Evolutionary conservation across 2,329 filamentous ascomycete genomes (phyloP).

Genomic region (Botrytis fabae): DNA sequence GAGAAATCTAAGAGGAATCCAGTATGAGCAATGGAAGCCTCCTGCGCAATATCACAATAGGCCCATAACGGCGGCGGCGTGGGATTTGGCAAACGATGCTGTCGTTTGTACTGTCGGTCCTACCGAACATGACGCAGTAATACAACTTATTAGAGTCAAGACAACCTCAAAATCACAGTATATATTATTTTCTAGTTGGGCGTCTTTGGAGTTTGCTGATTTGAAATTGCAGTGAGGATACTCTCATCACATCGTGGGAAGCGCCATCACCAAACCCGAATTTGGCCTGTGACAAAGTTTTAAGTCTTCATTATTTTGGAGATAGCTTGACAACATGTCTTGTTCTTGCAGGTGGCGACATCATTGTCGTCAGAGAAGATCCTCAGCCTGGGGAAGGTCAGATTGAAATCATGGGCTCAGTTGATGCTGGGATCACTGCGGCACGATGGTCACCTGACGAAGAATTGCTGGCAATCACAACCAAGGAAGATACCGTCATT

Average conservation of each 20-base stretch:
- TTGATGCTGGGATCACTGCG: slow-evolving; percentile 86
- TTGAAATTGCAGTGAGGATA: slow-evolving; percentile 41
- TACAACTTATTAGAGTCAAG: slow-evolving; percentile 66
- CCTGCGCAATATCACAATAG: slow-evolving; percentile 50
- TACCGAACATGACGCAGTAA: slow-evolving; percentile 63
- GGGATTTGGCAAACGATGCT: slow-evolving; percentile 78
- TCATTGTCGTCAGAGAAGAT: slow-evolving; percentile 78
- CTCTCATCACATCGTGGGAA: slow-evolving; percentile 78
- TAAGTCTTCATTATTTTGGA: slow-evolving; percentile 81
- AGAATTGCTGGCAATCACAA: slow-evolving; percentile 82
- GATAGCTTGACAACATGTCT: slow-evolving; percentile 78
- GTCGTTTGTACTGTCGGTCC: slow-evolving; percentile 85
- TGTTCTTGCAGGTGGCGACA: slow-evolving; percentile 86
- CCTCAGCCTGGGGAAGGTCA: slow-evolving; percentile 66
- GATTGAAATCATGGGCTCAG: slow-evolving; percentile 93
- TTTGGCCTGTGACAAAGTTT: slow-evolving; percentile 70
- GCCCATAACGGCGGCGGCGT: slow-evolving; percentile 74
- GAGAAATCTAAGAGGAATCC: slow-evolving; percentile 84
- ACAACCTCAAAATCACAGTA: slow-evolving; percentile 45
- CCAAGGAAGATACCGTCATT: slow-evolving; percentile 73
- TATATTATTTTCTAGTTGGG: slow-evolving; percentile 13
- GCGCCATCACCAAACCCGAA: slow-evolving; percentile 77
- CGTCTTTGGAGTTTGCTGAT: slow-evolving; percentile 35
- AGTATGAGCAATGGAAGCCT: slow-evolving; percentile 64
- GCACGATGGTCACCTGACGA: slow-evolving; percentile 95